Conservation (phyloP, 2,329 filamentous ascomycete species). For the Colletotrichum tropicicola region DNA sequence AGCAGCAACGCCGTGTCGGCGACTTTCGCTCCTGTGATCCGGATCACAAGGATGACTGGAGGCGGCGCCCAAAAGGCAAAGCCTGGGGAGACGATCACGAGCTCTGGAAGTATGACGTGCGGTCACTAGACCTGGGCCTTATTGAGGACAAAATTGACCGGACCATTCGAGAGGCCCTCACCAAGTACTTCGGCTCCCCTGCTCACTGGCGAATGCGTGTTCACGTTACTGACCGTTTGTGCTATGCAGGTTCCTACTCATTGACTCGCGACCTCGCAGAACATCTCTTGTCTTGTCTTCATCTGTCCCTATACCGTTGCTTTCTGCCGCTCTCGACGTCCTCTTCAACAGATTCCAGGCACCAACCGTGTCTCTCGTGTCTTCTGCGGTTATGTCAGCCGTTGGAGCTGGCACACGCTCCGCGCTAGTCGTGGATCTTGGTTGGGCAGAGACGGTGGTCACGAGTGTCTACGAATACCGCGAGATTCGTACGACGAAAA, state of each 20-base stretch:
- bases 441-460: constrained; percentile 89
- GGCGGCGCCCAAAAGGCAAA: constrained; percentile 53
- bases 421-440: constrained; percentile 88
- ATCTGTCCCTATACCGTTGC: constrained; percentile 77
- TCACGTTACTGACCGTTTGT: constrained; percentile 18
- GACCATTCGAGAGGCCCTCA: constrained; percentile 81
- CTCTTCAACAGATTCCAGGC: constrained; percentile 84
- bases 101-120: constrained; percentile 82
- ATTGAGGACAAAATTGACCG: constrained; percentile 89
- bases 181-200: constrained; percentile 69
- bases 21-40: constrained; percentile 80
- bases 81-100: constrained; percentile 74
- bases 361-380: constrained; percentile 82
- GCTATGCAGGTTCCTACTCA: constrained; percentile 63
- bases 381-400: constrained; percentile 76
- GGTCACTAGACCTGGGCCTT: constrained; percentile 77
- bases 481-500: constrained; percentile 77
- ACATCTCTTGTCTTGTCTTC: constrained; percentile 82
- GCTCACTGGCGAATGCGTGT: neutral
- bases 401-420: constrained; percentile 85
- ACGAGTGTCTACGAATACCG: constrained; percentile 92
- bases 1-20: constrained; percentile 79
- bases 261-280: constrained; percentile 80
- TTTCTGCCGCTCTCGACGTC: constrained; percentile 79
- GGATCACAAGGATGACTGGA: constrained; percentile 58